Conservation (phyloP, 176 grass and related monocot species). For the Oryza glaberrima region DNA sequence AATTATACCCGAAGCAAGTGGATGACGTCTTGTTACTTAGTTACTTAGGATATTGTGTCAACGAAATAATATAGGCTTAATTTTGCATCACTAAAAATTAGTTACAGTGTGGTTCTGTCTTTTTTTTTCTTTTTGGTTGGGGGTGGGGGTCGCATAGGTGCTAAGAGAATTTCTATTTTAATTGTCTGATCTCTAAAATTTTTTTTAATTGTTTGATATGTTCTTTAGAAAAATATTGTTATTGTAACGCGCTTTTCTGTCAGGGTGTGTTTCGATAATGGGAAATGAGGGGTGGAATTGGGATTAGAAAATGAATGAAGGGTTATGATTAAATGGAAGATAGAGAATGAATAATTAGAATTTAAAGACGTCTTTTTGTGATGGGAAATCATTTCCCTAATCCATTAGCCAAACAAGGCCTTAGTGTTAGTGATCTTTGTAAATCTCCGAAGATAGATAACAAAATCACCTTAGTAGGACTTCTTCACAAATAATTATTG, state of each 20-base stretch:
- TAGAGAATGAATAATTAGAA: too few relatives aligned
- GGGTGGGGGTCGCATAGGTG: too few relatives aligned
- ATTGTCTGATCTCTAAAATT: background rate
- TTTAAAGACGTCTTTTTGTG: too few relatives aligned
- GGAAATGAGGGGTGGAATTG: too few relatives aligned
- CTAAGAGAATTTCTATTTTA: background rate
- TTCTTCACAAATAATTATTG: background rate
- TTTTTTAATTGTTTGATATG: too few relatives aligned
- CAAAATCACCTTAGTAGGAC: background rate
- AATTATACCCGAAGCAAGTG: background rate
- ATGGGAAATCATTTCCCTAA: too few relatives aligned
- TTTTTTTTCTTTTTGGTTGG: background rate
- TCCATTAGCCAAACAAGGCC: too few relatives aligned
- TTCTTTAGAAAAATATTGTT: background rate
- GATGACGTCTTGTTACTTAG: background rate
- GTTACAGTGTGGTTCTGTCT: background rate
- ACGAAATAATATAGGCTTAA: background rate
- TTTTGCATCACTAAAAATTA: background rate
- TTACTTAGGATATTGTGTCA: background rate
- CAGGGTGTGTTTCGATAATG: too few relatives aligned
- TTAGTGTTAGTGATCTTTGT: background rate
- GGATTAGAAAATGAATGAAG: too few relatives aligned
- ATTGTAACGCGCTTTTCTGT: background rate
- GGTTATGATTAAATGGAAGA: too few relatives aligned
- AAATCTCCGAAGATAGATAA: background rate